Conservation (phyloP, 257 asterid species). For the Perilla frutescens region DNA sequence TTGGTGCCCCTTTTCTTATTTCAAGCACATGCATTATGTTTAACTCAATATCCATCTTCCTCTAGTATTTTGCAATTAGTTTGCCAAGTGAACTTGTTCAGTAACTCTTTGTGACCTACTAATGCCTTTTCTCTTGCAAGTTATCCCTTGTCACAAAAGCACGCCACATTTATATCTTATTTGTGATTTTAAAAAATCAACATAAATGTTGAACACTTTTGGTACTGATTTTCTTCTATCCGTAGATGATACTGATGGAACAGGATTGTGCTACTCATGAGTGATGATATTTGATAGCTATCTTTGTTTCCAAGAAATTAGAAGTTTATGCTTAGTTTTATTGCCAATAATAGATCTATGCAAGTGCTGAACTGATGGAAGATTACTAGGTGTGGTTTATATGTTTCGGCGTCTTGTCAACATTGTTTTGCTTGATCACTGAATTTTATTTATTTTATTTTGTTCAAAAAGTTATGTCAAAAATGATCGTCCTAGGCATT, state of each 20-base stretch:
- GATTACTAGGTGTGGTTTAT: background rate
- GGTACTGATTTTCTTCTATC: no score
- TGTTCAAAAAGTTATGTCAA: background rate
- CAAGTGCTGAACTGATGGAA: background rate
- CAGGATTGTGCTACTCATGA: background rate
- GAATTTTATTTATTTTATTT: constrained; percentile 1
- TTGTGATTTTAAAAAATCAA: no score
- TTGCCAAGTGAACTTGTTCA: no score
- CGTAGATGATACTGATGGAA: no score
- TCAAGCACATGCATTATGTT: background rate
- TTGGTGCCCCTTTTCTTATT: background rate
- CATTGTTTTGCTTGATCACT: background rate
- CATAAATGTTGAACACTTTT: no score
- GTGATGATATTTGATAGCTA: background rate
- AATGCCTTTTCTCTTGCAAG: no score
- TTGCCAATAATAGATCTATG: background rate
- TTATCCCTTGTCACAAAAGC: no score
- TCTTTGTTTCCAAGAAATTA: background rate
- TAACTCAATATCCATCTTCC: background rate
- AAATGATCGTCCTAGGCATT: constrained; percentile 1
- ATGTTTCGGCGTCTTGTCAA: background rate
- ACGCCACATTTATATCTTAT: no score
- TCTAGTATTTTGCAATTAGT: background rate
- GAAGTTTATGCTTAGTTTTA: background rate
- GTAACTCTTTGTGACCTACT: no score